phyloP scores from a whole-genome alignment of 116 monocot species.

The Trichopus zeylanicus region DNA sequence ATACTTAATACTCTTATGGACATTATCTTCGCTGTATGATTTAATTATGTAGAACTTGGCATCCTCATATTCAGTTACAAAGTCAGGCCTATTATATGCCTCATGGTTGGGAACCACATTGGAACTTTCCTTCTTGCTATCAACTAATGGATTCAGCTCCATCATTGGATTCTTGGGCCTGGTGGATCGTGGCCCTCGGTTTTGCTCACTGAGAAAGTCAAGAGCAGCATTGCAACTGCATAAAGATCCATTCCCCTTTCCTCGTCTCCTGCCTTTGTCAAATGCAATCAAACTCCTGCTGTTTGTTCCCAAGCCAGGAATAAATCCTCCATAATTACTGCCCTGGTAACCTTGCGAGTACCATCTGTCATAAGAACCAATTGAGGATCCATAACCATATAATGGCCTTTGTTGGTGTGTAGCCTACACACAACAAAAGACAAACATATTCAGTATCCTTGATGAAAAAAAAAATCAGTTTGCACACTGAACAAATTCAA shows the following conservation, averaged over 20 bases:
- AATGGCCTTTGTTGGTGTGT: conserved; percentile 37
- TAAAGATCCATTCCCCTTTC: conserved; percentile 34
- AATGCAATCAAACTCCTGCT: conserved; percentile 18
- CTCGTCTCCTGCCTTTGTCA: conserved; percentile 48
- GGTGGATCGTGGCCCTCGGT: conserved; percentile 60
- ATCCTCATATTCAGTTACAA: conserved; percentile 65
- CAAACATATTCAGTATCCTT: background rate
- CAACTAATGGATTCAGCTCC: conserved; percentile 18
- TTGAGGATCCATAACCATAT: conserved; percentile 46
- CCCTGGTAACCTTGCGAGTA: conserved; percentile 40
- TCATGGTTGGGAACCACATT: conserved; percentile 16
- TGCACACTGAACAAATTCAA: background rate
- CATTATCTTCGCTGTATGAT: conserved; percentile 93
- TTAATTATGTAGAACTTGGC: conserved; percentile 91
- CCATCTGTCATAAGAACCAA: conserved; percentile 32
- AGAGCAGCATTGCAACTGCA: conserved; percentile 38
- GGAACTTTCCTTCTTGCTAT: conserved; percentile 17
- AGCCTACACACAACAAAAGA: conserved; percentile 20
- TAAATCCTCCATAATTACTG: conserved; percentile 27
- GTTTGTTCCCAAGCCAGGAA: conserved; percentile 30
- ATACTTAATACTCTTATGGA: conserved; percentile 99
- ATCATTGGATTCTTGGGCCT: conserved; percentile 36
- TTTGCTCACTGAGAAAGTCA: conserved; percentile 78
- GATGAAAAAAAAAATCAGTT: background rate
- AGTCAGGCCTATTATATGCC: conserved; percentile 58